Evolutionary conservation across 352 stramenopile genomes (phyloP).

Genomic region (Phytophthora niederhauseri): DNA sequence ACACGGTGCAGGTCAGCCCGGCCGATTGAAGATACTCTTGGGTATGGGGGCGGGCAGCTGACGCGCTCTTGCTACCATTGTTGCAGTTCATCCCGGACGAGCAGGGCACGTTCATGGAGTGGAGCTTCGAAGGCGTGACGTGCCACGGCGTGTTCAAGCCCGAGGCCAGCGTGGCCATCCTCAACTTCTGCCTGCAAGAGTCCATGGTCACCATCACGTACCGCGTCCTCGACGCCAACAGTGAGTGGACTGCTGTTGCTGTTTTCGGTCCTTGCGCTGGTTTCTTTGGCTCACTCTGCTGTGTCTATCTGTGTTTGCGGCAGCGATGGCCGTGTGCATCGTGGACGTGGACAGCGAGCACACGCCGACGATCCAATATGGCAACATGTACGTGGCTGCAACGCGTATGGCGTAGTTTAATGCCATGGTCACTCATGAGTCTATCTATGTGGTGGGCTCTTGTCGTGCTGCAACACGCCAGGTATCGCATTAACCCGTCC

Average conservation of each 20-base stretch:
- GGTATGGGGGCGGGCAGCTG: neutral
- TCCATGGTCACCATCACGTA: conserved; percentile 90
- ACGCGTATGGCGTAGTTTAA: neutral
- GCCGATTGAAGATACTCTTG: neutral
- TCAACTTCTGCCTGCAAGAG: conserved; percentile 84
- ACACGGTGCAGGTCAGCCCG: conserved; percentile 71
- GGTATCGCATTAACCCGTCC: conserved; percentile 76
- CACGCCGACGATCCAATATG: conserved; percentile 81
- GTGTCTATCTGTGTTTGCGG: conserved; percentile 5
- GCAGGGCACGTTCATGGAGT: conserved; percentile 85
- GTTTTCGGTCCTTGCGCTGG: neutral
- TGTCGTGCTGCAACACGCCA: conserved; percentile 21
- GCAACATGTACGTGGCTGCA: conserved; percentile 69
- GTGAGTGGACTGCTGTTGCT: conserved; percentile 36
- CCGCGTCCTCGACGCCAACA: conserved; percentile 77
- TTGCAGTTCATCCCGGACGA: conserved; percentile 80
- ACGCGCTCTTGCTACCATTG: neutral
- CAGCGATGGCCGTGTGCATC: conserved; percentile 86
- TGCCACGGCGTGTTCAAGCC: conserved; percentile 86
- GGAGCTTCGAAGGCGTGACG: conserved; percentile 85
- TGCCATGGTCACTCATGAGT: conserved; percentile 2
- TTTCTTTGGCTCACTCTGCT: neutral
- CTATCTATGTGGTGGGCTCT: neutral
- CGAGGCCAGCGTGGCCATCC: conserved; percentile 78
- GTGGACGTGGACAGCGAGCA: conserved; percentile 87